Base-by-base conservation (phyloP, 1,284 basidiomycete species). In the Phlebopus sp. region DNA sequence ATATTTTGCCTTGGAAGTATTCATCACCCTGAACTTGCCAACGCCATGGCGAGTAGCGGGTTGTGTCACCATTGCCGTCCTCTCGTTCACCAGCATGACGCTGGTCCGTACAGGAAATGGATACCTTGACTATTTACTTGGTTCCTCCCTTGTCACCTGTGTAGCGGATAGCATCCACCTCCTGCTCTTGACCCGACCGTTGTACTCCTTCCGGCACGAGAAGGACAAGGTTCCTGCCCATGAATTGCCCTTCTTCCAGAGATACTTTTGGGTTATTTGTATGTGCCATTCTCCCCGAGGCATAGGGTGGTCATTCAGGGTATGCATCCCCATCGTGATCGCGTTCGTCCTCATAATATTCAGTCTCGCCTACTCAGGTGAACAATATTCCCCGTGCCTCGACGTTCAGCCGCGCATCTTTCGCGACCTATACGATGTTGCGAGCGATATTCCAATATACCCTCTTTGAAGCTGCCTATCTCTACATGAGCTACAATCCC, bases 401-500 rank as follows among this genome's bases (percentile, higher is more conserved):
- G 17, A 19, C 25, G 13, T 34, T 31, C n/a, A n/a, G 31, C 13
- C 47, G 49, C 23, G 10, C 5, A 14, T 30, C 29, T 10, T 51
- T 51, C 30, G 15, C 36, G 15, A 15, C 40, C 14, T 38, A 15
- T 10, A 25, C 32, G 2, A 10, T 42, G 29, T 14, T 49, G 4
- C 46, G 25, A 17, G 23, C 29, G 8, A 35, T 38, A 10, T 23
- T 8, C 14, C 46, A 45, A 14, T 49, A 46, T 21, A 30, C 60
- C 1, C 17, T 59, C 6, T 40, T 57, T 21, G 60, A 63, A 38
- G 37, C 42, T 14, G 55, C 51, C 10, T 51, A 55, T 19, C 37
- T 47, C 6, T 63, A 60, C 48, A 52, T 57, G 13, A 51, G 52
- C 25, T 50, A 30, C 29, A 60, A 58, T 34, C 52, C 60, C 14